A percentile compares a stretch with the other conserved stretches of the same genome.
These are phyloP conservation scores for Colletotrichum scovillei DNA, from an alignment of 2,329 filamentous ascomycete species.

Conservation along the genomic window DNA sequence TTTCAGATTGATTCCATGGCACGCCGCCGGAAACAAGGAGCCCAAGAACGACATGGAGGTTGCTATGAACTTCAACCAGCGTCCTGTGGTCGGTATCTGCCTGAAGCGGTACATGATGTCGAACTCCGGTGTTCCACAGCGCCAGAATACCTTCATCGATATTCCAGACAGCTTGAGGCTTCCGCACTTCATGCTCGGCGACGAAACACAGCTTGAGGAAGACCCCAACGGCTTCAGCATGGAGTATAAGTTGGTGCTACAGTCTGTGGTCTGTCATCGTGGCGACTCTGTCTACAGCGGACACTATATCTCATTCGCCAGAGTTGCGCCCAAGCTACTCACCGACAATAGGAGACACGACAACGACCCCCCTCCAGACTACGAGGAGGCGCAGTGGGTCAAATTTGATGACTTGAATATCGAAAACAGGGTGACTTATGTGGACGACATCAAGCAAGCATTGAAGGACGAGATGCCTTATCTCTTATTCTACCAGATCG, in stretches of 20 bases:
- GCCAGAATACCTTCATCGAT: conserved; percentile 87
- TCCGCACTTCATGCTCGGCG: conserved; percentile 86
- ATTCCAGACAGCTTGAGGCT: conserved; percentile 85
- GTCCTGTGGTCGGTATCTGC: conserved; percentile 91
- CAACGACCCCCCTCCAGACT: conserved; percentile 70
- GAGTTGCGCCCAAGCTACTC: conserved; percentile 74
- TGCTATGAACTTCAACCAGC: conserved; percentile 85
- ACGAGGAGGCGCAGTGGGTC: conserved; percentile 84
- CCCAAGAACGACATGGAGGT: conserved; percentile 80
- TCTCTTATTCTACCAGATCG: conserved; percentile 93
- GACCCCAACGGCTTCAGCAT: conserved; percentile 74
- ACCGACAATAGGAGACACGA: conserved; percentile 68
- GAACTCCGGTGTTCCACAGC: conserved; percentile 73
- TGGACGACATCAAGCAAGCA: conserved; percentile 82
- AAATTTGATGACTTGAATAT: conserved; percentile 88
- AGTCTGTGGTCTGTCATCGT: conserved; percentile 92
- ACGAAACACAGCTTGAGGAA: conserved; percentile 74
- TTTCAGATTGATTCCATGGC: conserved; percentile 94
- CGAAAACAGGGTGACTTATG: conserved; percentile 75
- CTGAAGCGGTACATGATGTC: conserved; percentile 89
- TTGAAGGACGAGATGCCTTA: conserved; percentile 92
- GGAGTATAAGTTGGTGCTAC: conserved; percentile 93
- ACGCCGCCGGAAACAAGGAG: conserved; percentile 69
- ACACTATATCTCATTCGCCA: conserved; percentile 89
- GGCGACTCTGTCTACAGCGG: conserved; percentile 88